Conservation (phyloP, 2,329 filamentous ascomycete species). For the Chlorencoelia australis region DNA sequence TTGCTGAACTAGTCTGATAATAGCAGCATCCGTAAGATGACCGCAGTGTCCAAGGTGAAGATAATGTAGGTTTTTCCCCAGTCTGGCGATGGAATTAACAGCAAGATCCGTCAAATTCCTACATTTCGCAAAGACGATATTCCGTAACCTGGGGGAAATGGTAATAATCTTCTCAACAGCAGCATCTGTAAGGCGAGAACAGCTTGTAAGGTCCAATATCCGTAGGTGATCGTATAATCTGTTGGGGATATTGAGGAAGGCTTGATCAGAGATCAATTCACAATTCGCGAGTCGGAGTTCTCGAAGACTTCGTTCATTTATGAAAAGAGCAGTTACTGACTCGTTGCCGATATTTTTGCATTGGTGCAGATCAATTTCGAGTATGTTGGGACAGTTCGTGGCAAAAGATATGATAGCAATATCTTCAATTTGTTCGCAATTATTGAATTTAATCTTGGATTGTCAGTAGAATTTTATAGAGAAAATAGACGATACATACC, state of each 20-base stretch:
- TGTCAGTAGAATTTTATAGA: slow-evolving; percentile 10
- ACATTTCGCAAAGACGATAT: slow-evolving; percentile 91
- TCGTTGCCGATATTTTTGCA: slow-evolving; percentile 73
- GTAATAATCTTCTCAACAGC: slow-evolving; percentile 83
- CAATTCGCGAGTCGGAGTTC: slow-evolving; percentile 85
- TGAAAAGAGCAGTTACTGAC: slow-evolving; percentile 71
- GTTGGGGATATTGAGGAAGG: slow-evolving; percentile 69
- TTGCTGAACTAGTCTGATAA: slow-evolving; percentile 69
- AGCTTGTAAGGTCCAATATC: slow-evolving; percentile 89
- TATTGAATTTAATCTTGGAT: slow-evolving; percentile 79
- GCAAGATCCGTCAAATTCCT: slow-evolving; percentile 82
- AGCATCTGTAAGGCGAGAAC: slow-evolving; percentile 70
- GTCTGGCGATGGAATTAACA: slow-evolving; percentile 74
- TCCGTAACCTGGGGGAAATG: slow-evolving; percentile 77
- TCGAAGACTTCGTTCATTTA: slow-evolving; percentile 71
- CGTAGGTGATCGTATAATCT: slow-evolving; percentile 75
- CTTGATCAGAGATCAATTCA: slow-evolving; percentile 72
- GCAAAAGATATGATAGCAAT: slow-evolving; percentile 77
- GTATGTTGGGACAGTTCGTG: slow-evolving; percentile 77
- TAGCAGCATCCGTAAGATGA: slow-evolving; percentile 81
- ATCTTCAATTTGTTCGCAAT: slow-evolving; percentile 77
- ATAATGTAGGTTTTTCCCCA: slow-evolving; percentile 95
- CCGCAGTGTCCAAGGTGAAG: slow-evolving; percentile 91
- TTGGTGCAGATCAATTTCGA: slow-evolving; percentile 91
- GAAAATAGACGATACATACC: slow-evolving; percentile 37